Evolutionary conservation across 768 basidiomycete species (phyloP).

Genomic region (Suillus subalutaceus): DNA sequence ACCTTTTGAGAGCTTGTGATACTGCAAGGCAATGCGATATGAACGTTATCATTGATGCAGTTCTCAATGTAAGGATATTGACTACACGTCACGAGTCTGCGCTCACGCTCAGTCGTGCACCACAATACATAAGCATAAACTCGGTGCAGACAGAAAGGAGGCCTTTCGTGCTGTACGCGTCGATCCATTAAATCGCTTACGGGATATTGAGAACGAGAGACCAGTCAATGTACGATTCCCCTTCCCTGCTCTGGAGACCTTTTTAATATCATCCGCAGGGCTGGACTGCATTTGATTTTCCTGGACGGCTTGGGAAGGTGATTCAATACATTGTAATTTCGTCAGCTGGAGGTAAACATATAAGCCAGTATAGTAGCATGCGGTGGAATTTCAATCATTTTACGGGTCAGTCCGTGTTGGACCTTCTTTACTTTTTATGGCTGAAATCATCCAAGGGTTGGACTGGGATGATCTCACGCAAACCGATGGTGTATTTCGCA

Average conservation of each 20-base stretch:
- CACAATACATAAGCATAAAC: conserved; percentile 60
- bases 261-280: conserved; percentile 45
- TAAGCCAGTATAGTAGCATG: conserved; percentile 64
- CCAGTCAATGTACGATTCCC: conserved; percentile 62
- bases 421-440: neutral
- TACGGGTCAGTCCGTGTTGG: conserved; percentile 51
- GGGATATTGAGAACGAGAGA: conserved; percentile 56
- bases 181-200: conserved; percentile 66
- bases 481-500: conserved; percentile 70
- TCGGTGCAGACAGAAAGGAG: conserved; percentile 82
- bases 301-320: conserved; percentile 76
- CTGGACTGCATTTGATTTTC: conserved; percentile 87
- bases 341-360: neutral
- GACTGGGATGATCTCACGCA: conserved; percentile 80
- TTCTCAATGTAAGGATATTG: conserved; percentile 69
- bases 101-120: conserved; percentile 14
- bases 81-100: neutral
- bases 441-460: conserved; percentile 51
- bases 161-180: conserved; percentile 70
- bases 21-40: conserved; percentile 71
- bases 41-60: conserved; percentile 82
- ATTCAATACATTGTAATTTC: conserved; percentile 18
- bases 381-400: conserved; percentile 82
- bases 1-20: conserved; percentile 70
- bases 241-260: neutral